Base-by-base conservation (phyloP, 179 eudicot genomes). In the Beta macrorhiza region DNA sequence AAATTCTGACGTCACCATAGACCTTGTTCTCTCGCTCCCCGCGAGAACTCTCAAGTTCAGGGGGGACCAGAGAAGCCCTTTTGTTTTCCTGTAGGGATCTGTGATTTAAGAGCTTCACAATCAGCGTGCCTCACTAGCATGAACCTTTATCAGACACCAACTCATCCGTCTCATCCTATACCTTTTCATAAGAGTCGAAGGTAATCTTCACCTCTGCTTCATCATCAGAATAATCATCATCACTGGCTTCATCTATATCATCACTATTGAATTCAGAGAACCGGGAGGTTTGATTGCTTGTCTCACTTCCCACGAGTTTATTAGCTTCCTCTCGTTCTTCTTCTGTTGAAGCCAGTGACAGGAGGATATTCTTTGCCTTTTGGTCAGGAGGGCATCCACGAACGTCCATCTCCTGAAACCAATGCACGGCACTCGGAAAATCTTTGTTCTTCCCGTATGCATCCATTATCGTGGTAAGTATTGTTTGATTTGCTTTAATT, bases 331-430 rank as follows among this genome's bases (percentile, higher is more conserved):
- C 83, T 80, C 76, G 82, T 79, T 95, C 98, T 85, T 95, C 97
- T 5, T 65, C 84, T 16, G 97, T 90, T 82, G 82, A 89, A 44
- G 98, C 97, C 88, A 95, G 83, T 7, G 96, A 92, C 45, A 93
- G 69, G 76, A 95, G 94, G 72, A 95, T 83, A 67, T 95, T 95
- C 86, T 93, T 93, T 13, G 99, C 98, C 86, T 95, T 95, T 85
- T 92, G 89, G 87, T 95, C 99, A 19, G 99, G 97, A 76, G 87
- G 83, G 80, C 90, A 88, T 29, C 93, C 91, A 72, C 86, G 83
- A 82, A 89, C 76, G 77, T 87, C 91, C 99, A 95, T 95, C 86
- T 95, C 98, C 82, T 90, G 92, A 88, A 81, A 95, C 99, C 99
- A 95, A 84, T 87, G 79, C 57, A 91, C 90, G 7, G 98, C 98